These are phyloP conservation scores for Polymyxa betae DNA, from an alignment of 208 protist genomes.

Conservation along the genomic window DNA sequence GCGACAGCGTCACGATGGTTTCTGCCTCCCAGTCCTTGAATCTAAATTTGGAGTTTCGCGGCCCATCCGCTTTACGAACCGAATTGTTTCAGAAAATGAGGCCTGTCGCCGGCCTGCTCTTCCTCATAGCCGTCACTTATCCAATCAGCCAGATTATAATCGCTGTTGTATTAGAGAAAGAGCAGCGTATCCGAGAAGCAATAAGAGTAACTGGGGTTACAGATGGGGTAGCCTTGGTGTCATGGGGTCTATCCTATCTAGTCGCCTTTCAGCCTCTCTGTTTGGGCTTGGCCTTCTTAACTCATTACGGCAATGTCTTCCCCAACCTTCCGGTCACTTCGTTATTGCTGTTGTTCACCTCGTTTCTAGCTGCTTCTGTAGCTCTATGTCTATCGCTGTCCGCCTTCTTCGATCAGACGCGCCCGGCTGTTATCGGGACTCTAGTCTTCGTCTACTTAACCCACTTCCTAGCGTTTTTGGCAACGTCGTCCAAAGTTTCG, in stretches of 20 bases:
- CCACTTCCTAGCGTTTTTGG: slow-evolving; percentile 26
- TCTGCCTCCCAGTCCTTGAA: neutral
- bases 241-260: neutral
- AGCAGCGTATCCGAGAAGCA: slow-evolving; percentile 50
- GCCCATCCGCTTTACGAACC: neutral
- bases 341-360: neutral
- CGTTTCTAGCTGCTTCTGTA: neutral
- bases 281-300: slow-evolving; percentile 21
- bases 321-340: neutral
- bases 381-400: neutral
- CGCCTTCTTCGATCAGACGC: neutral
- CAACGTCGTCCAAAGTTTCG: slow-evolving; percentile 27
- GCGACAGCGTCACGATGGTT: neutral
- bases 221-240: neutral
- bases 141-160: slow-evolving; percentile 41
- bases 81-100: neutral
- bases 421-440: slow-evolving; percentile 28
- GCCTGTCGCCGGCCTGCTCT: slow-evolving; percentile 16
- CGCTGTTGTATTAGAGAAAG: slow-evolving; percentile 62
- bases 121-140: slow-evolving; percentile 53
- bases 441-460: slow-evolving; percentile 21
- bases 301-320: slow-evolving; percentile 17
- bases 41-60: slow-evolving; percentile 6
- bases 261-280: neutral
- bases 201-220: slow-evolving; percentile 55